Evolutionary conservation across 495 filamentous ascomycete species (phyloP), one percentile per base, ranked within the genome.

Genomic region (Hyaloscypha finlandica): DNA sequence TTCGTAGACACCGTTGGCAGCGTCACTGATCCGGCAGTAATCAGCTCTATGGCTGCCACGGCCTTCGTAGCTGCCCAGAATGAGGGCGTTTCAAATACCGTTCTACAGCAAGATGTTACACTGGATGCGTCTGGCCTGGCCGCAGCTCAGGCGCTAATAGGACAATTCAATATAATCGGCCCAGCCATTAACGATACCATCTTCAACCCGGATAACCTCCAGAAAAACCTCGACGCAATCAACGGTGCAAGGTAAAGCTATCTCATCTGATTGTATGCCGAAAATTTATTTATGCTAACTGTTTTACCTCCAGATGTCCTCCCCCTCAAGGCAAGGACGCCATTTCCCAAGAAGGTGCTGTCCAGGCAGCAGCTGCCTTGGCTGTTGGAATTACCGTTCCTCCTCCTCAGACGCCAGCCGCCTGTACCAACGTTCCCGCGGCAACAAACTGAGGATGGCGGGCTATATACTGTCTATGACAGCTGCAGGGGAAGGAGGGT

Each of bases 11-110:
- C 60, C 60, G 60, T 63, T 53, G 39, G 60, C 60, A 63, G 30
- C 37, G 35, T 52, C 42, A 52, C 37, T 29, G 29, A 52, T 63
- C 45, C 35, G 60, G 45, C 60, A 63, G 12, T 31, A 31, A 63
- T 63, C 60, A 63, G 60, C 60, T 63, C 60, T 63, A 51, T 52
- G 60, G 60, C 60, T 52, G 60, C 60, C 60, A 63, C 60, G 20
- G 60, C 60, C 37, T 63, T 63, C 39, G 37, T 63, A 52, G 35
- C 60, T 63, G 60, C 60, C 60, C 60, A 63, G 39, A 52, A 63
- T 30, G 60, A 63, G 60, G 60, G 60, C 60, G 60, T 35, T 14
- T 63, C 60, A 63, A 63, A 63, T 63, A 63, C 60, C 2, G 51
- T 63, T 63, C 60, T 63, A 63, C 60, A 63, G 39, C 19, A 51